Evolutionary conservation across 2,329 filamentous ascomycete genomes (phyloP).

Genomic region (Alternaria alternata): DNA sequence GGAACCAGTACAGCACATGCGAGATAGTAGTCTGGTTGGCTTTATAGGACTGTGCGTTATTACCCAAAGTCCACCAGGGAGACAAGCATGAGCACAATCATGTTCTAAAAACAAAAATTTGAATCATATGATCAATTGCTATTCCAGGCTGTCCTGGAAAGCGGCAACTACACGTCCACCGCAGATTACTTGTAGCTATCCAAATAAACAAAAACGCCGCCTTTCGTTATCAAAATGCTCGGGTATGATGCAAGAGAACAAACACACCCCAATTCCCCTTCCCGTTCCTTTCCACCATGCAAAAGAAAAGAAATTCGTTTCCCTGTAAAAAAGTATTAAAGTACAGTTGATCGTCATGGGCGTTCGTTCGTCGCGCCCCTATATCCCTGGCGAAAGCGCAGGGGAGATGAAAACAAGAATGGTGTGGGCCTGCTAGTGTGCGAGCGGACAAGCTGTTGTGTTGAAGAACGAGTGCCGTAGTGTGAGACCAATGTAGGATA

Average conservation of each 20-base stretch:
- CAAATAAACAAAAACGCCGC: neutral
- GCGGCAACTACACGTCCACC: neutral
- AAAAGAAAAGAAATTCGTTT: constrained; percentile 2
- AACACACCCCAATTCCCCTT: neutral
- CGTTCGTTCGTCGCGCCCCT: neutral
- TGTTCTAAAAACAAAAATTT: neutral
- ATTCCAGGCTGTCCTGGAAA: neutral
- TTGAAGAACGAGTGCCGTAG: neutral
- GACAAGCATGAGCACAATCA: neutral
- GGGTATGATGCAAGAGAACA: constrained; percentile 8
- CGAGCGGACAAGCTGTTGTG: neutral
- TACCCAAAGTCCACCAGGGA: neutral
- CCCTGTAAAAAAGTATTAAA: neutral
- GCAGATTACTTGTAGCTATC: neutral
- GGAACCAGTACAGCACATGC: neutral
- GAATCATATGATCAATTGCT: neutral
- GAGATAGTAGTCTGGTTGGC: neutral
- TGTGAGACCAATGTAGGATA: neutral
- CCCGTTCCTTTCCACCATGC: neutral
- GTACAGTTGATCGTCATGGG: neutral
- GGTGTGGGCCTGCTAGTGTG: neutral
- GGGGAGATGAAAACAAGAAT: neutral
- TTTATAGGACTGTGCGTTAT: neutral
- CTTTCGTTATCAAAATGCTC: constrained; percentile 2
- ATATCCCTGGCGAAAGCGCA: neutral